phyloP scores from a whole-genome alignment of 1,284 basidiomycete species.

The Takashimella tepidaria region DNA sequence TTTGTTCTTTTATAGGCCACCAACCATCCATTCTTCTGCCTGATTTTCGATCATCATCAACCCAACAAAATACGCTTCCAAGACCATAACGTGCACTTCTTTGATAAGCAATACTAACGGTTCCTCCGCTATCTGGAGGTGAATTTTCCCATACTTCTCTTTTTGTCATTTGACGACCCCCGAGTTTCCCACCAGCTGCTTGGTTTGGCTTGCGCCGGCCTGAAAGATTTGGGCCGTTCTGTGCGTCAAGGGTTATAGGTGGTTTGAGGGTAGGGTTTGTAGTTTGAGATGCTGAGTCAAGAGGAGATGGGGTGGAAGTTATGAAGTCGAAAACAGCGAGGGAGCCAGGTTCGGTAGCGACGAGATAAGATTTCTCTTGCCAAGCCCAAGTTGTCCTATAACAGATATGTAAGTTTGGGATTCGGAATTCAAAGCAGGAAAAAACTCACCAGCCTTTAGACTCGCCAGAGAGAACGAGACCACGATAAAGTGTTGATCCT shows the following conservation, averaged over 20 bases:
- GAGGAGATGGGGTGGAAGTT: not conserved
- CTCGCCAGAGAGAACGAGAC: slow-evolving; percentile 10
- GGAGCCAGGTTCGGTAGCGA: slow-evolving; percentile 30
- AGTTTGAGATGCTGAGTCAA: not conserved
- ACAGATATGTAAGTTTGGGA: not conserved
- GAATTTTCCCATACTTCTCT: not conserved
- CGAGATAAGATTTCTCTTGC: slow-evolving; percentile 39
- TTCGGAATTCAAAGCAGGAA: not conserved
- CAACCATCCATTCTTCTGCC: slow-evolving; percentile 28
- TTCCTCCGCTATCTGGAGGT: slow-evolving; percentile 11
- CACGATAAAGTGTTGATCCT: not conserved
- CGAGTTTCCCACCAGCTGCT: not conserved
- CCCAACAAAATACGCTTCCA: slow-evolving; percentile 35
- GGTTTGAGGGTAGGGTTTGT: no score
- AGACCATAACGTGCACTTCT: slow-evolving; percentile 25
- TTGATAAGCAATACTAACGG: slow-evolving; percentile 40
- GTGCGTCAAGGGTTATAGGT: no score
- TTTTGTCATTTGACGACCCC: not conserved
- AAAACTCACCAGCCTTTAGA: slow-evolving; percentile 28
- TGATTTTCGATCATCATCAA: slow-evolving; percentile 22
- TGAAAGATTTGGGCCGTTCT: no score
- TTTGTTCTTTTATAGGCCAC: slow-evolving; percentile 34
- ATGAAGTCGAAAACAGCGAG: slow-evolving; percentile 31
- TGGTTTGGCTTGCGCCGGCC: not conserved
- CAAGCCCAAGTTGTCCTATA: slow-evolving; percentile 30